These are phyloP conservation scores for Mytilinidion resinicola DNA, from an alignment of 495 filamentous ascomycete species.

Conservation along the genomic window DNA sequence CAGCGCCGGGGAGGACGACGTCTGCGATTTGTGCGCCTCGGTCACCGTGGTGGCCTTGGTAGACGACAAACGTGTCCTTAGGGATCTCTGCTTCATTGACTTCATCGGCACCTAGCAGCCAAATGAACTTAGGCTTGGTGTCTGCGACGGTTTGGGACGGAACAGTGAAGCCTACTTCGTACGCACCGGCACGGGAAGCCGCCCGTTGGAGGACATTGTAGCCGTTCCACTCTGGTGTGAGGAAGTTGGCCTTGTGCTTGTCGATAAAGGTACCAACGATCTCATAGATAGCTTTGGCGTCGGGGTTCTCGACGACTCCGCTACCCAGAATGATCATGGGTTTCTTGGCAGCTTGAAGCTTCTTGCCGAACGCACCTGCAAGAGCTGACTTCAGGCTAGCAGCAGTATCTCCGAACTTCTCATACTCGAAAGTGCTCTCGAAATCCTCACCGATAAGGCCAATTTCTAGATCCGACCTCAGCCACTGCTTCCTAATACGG, in stretches of 20 bases:
- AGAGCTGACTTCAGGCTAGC: slow-evolving; percentile 75
- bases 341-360: slow-evolving; percentile 75
- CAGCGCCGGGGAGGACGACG: slow-evolving; percentile 85
- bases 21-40: slow-evolving; percentile 86
- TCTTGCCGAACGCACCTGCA: slow-evolving; percentile 82
- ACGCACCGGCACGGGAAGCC: slow-evolving; percentile 85
- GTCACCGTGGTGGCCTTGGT: slow-evolving; percentile 98
- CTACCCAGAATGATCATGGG: slow-evolving; percentile 96
- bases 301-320: slow-evolving; percentile 77
- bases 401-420: slow-evolving; percentile 75
- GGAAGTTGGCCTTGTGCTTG: slow-evolving; percentile 82
- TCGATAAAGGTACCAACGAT: slow-evolving; percentile 82
- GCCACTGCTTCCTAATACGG: slow-evolving; percentile 94
- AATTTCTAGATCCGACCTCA: slow-evolving; percentile 89
- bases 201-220: slow-evolving; percentile 93
- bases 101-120: slow-evolving; percentile 95
- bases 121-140: slow-evolving; percentile 86
- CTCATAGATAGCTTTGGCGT: slow-evolving; percentile 90
- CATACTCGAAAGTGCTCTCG: slow-evolving; percentile 86
- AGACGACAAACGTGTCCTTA: slow-evolving; percentile 90
- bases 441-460: slow-evolving; percentile 88
- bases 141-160: slow-evolving; percentile 71
- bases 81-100: slow-evolving; percentile 72
- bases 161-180: slow-evolving; percentile 87
- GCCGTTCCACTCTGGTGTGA: slow-evolving; percentile 88